Conservation (phyloP, 306 rosid species). For the Cucurbita ficifolia region DNA sequence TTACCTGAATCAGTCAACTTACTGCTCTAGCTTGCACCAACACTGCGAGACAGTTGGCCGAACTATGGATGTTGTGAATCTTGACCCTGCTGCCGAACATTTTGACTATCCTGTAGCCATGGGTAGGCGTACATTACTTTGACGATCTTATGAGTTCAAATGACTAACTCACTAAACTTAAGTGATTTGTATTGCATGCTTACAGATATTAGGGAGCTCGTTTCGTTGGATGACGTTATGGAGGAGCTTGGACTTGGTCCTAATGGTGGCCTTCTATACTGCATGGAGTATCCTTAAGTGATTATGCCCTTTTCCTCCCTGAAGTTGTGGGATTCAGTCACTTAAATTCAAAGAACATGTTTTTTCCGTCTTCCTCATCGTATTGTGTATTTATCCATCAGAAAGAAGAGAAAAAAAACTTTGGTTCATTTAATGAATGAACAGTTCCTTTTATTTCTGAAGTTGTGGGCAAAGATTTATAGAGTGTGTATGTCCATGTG, state of each 20-base stretch:
- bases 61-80: constrained; percentile 47
- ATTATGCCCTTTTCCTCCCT: not conserved
- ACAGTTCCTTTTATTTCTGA: not conserved
- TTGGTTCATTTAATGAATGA: not conserved
- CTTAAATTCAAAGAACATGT: not conserved
- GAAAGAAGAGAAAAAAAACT: not conserved
- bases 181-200: constrained; percentile 3
- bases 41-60: constrained; percentile 40
- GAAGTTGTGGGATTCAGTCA: not conserved
- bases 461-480: not conserved
- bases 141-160: not conserved
- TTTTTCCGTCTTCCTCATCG: not conserved
- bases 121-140: constrained; percentile 25
- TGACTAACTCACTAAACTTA: not conserved
- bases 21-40: constrained; percentile 65
- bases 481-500: not conserved
- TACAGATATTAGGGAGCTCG: constrained; percentile 82
- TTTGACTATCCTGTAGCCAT: constrained; percentile 89
- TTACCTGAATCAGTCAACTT: constrained; percentile 41
- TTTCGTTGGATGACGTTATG: constrained; percentile 90
- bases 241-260: constrained; percentile 95
- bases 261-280: constrained; percentile 83
- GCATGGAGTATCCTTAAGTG: constrained; percentile 96
- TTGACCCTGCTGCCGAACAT: constrained; percentile 94
- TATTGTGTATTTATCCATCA: not conserved